phyloP scores from a whole-genome alignment of 2,329 filamentous ascomycete species.

The Plectosphaerella plurivora region DNA sequence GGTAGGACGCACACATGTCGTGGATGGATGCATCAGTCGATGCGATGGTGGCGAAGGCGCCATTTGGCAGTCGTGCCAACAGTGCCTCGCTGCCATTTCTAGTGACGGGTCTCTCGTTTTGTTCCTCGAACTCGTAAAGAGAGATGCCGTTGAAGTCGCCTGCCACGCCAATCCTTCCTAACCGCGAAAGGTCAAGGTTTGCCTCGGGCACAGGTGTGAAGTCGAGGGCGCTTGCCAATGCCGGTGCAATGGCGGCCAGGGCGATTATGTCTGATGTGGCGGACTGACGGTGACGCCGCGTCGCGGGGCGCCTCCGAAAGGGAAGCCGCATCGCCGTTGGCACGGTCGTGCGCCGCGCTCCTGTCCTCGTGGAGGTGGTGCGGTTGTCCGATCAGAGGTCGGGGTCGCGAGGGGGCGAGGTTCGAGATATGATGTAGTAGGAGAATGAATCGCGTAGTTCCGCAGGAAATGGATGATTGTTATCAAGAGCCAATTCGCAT shows the following conservation, averaged over 20 bases:
- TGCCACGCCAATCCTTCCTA: conserved; percentile 80
- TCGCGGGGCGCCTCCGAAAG: conserved; percentile 35
- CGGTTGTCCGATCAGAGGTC: not conserved
- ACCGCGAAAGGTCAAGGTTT: conserved; percentile 70
- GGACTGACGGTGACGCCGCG: conserved; percentile 27
- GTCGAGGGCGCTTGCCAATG: conserved; percentile 44
- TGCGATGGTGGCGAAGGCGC: conserved; percentile 69
- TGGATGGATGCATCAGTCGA: conserved; percentile 80
- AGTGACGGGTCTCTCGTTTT: conserved; percentile 62
- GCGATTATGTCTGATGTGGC: conserved; percentile 29
- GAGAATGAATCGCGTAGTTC: too few species aligned
- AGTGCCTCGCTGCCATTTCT: conserved; percentile 79
- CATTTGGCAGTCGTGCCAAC: conserved; percentile 78
- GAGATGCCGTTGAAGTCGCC: conserved; percentile 92
- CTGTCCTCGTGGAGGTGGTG: not conserved
- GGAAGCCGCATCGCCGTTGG: conserved; percentile 42
- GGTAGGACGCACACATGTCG: conserved; percentile 78
- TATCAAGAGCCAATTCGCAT: not conserved
- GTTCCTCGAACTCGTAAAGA: conserved; percentile 78
- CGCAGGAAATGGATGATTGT: too few species aligned
- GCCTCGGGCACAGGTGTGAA: conserved; percentile 61
- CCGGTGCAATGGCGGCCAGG: conserved; percentile 34
- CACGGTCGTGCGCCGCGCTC: not conserved
- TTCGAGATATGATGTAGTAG: too few species aligned
- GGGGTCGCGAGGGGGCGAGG: not conserved